A percentile compares a stretch with the other conserved stretches of the same genome.
Conservation (phyloP, 2,329 filamentous ascomycete species). For the Macroventuria anomochaeta region DNA sequence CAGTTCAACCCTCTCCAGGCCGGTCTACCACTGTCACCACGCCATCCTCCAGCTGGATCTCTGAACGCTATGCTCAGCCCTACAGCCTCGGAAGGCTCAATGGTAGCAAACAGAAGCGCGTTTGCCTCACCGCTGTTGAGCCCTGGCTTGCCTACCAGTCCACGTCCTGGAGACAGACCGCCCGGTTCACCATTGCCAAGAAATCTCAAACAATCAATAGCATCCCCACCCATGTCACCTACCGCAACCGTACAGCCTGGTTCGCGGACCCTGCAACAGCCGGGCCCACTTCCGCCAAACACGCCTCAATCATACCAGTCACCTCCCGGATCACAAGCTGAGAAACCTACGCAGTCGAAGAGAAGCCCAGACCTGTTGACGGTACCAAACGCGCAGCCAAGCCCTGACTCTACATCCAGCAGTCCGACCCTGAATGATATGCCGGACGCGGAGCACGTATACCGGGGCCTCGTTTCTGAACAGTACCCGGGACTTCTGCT, state of each 20-base stretch:
- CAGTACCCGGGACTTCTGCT: conserved; percentile 86
- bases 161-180: conserved; percentile 65
- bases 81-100: conserved; percentile 48
- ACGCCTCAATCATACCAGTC: conserved; percentile 69
- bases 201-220: conserved; percentile 61
- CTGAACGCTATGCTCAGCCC: conserved; percentile 59
- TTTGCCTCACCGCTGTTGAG: conserved; percentile 61
- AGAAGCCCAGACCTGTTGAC: conserved; percentile 38
- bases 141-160: conserved; percentile 69
- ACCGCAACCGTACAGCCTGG: conserved; percentile 64
- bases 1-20: conserved; percentile 39
- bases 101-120: conserved; percentile 49
- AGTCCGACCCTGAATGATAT: conserved; percentile 34
- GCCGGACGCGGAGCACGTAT: conserved; percentile 62
- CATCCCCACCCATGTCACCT: conserved; percentile 74
- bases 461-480: conserved; percentile 79
- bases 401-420: conserved; percentile 42
- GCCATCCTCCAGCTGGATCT: conserved; percentile 46
- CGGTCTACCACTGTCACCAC: conserved; percentile 48
- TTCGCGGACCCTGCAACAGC: conserved; percentile 74
- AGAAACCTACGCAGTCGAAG: conserved; percentile 41
- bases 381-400: conserved; percentile 42
- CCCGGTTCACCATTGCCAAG: conserved; percentile 66
- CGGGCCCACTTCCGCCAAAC: conserved; percentile 74
- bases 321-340: conserved; percentile 52